Base-by-base conservation (phyloP, 352 stramenopile species). In the Ophiocytium majus region DNA sequence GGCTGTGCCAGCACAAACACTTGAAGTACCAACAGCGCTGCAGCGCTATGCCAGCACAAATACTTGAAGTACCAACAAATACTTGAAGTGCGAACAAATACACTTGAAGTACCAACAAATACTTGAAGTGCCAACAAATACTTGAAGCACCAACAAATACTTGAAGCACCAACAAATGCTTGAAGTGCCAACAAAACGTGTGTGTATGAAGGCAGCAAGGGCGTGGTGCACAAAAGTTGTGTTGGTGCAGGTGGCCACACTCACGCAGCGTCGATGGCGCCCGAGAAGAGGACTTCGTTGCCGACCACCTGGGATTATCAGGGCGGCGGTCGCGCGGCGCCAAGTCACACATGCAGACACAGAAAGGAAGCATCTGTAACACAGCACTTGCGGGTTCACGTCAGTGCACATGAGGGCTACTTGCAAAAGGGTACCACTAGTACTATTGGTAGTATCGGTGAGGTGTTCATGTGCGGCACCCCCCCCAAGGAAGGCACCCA, bases 211-310 rank as follows among this genome's bases (percentile, higher is more conserved):
- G 23, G 28, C 57, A 71, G 57, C 23, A 71, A 71, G 28, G 19
- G 23, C 28, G 23, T 23, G 57, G 28, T 71, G 57, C 28, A 71
- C 23, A 23, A 28, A 71, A 71, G 23, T 71, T 28, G 57, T 71
- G 23, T 71, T 71, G 23, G 28, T 28, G 28, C 23, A 71, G 28
- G 28, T 23, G 57, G 23, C 57, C 23, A 14, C 66, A 78, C 43
- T 57, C 35, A 78, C 66, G 32, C 35, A 17, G 66, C 66, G 35
- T 78, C 35, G 66, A 78, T 78, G 66, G 35, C 66, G 35, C 10
- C 10, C 35, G 66, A 5, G 35, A 78, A 78, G 35, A 78, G 66
- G 5, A 78, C 66, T 14, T 78, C 66, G 35, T 78, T 78, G 32
- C 66, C 66, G 14, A 78, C 14, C 35, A 43, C 35, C 66, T 78